Evolutionary conservation across 2,329 filamentous ascomycete species (phyloP).

Genomic region (Pezicula rhizophila): DNA sequence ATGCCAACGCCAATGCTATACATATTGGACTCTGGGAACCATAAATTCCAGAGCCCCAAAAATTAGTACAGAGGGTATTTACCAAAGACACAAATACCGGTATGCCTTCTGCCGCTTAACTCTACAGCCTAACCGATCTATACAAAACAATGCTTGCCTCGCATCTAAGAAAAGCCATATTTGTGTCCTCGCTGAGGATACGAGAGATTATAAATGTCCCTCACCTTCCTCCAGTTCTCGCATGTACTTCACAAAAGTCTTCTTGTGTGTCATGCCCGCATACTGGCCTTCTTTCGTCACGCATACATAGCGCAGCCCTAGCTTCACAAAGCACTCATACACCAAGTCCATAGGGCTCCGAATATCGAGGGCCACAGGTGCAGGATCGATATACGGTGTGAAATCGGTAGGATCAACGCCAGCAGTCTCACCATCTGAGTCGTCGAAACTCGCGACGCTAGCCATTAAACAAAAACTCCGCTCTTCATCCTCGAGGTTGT

Average conservation of each 20-base stretch:
- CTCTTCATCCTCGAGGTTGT: conserved; percentile 72
- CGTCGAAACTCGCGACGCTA: conserved; percentile 54
- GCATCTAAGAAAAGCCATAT: too few species aligned
- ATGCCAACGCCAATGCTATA: conserved; percentile 5
- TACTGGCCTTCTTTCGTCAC: conserved; percentile 79
- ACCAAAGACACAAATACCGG: background rate
- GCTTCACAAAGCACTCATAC: conserved; percentile 92
- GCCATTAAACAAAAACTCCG: conserved; percentile 78
- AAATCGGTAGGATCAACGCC: conserved; percentile 70
- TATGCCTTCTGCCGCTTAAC: conserved; percentile 2
- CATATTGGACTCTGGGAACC: conserved; percentile 5
- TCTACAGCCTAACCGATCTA: too few species aligned
- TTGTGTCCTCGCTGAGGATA: background rate
- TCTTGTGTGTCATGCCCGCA: conserved; percentile 91
- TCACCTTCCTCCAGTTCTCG: conserved; percentile 66
- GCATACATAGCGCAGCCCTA: conserved; percentile 88
- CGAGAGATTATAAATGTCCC: conserved; percentile 6
- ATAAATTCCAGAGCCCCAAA: too few species aligned
- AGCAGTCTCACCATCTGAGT: conserved; percentile 51
- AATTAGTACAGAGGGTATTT: conserved; percentile 1
- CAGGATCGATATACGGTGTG: conserved; percentile 84
- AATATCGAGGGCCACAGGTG: conserved; percentile 83
- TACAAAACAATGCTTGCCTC: too few species aligned
- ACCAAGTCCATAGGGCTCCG: conserved; percentile 89
- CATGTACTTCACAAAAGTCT: conserved; percentile 91